A percentile compares a stretch with the other conserved stretches of the same genome.
These are phyloP conservation scores for Carallia pectinifolia DNA, from an alignment of 345 rosid genomes.

Conservation along the genomic window DNA sequence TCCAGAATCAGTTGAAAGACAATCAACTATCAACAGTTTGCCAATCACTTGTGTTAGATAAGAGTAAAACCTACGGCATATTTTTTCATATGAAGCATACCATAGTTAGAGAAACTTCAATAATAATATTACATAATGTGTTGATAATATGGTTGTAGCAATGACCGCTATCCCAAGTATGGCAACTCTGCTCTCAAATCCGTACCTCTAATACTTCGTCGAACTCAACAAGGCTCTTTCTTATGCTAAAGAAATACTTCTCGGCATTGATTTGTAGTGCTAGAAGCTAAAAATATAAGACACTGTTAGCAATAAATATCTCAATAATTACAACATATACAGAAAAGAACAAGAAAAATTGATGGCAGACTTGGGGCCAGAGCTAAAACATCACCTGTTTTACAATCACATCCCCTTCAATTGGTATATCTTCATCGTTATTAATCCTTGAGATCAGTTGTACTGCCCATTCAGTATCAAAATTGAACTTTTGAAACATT, in stretches of 20 bases:
- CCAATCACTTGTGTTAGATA: background rate
- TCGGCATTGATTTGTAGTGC: conserved; percentile 85
- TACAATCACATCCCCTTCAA: conserved; percentile 81
- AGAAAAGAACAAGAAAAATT: background rate
- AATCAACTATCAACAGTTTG: background rate
- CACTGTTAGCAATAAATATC: conserved; percentile 18
- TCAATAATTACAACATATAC: background rate
- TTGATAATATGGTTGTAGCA: background rate
- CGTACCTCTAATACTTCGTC: conserved; percentile 95
- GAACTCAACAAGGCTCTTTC: conserved; percentile 93
- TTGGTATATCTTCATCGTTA: conserved; percentile 79
- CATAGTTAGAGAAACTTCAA: background rate
- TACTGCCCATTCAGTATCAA: conserved; percentile 95
- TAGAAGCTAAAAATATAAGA: conserved; percentile 59
- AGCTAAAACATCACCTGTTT: conserved; percentile 59
- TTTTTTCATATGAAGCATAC: background rate
- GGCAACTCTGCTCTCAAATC: conserved; percentile 4
- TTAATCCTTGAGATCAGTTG: conserved; percentile 78
- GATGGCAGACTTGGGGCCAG: conserved; percentile 6
- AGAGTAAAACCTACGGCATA: background rate
- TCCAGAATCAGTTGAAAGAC: background rate
- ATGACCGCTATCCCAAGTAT: conserved; percentile 1
- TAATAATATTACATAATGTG: background rate
- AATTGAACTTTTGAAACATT: conserved; percentile 93
- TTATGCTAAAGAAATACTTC: conserved; percentile 84